Evolutionary conservation across 1,284 basidiomycete genomes (phyloP).

Genomic region (Trametes polyzona): DNA sequence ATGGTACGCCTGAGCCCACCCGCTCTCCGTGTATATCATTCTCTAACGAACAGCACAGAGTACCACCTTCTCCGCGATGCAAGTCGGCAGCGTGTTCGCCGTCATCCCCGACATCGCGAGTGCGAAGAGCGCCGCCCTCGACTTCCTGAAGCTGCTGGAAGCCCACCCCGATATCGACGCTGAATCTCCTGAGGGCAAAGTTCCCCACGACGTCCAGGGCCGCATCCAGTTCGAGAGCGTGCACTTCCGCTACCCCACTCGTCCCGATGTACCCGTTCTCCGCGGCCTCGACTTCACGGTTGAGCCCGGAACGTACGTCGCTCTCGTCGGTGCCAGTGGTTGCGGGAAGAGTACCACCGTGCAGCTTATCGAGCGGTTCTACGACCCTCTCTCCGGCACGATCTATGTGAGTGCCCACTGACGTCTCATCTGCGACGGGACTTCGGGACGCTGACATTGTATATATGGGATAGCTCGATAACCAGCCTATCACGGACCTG

Average conservation of each 20-base stretch:
- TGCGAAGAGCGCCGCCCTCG: slow-evolving; percentile 78
- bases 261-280: slow-evolving; percentile 85
- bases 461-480: slow-evolving; percentile 68
- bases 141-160: slow-evolving; percentile 82
- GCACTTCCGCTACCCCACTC: slow-evolving; percentile 94
- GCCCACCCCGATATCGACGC: slow-evolving; percentile 82
- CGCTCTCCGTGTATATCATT: neutral
- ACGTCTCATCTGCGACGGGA: no score
- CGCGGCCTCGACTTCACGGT: slow-evolving; percentile 80
- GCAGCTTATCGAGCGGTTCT: slow-evolving; percentile 89
- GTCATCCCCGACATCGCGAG: slow-evolving; percentile 94
- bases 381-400: slow-evolving; percentile 77
- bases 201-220: slow-evolving; percentile 60
- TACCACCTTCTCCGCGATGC: slow-evolving; percentile 75
- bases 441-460: slow-evolving; percentile 3
- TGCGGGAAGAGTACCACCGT: slow-evolving; percentile 90
- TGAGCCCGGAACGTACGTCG: slow-evolving; percentile 89
- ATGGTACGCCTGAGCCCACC: slow-evolving; percentile 55
- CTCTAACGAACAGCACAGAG: slow-evolving; percentile 46
- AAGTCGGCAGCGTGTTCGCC: slow-evolving; percentile 86
- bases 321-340: slow-evolving; percentile 89
- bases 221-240: slow-evolving; percentile 80
- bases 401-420: slow-evolving; percentile 53
- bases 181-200: slow-evolving; percentile 73
- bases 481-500: slow-evolving; percentile 75